Base-by-base conservation (phyloP, 1,284 basidiomycete genomes). In the Peniophora sp. region DNA sequence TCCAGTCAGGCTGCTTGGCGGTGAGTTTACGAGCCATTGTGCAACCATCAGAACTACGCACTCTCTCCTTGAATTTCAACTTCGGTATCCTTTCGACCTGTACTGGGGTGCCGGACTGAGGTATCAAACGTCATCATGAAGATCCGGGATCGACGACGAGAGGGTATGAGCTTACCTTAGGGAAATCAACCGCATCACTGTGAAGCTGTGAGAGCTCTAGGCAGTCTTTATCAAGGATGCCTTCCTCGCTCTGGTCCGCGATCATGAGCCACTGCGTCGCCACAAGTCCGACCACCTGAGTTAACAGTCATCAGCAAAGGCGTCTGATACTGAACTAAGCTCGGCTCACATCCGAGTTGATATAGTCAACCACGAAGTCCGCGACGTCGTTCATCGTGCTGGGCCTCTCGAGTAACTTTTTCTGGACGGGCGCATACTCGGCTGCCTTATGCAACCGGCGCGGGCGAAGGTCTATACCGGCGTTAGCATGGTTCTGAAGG, bases 331-430 rank as follows among this genome's bases (percentile, higher is more conserved):
- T 60, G 54, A 45, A 41, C 8, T 8, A 35, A 27, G 3, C 12
- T 24, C 2, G 8, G 56, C 73, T 50, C 53, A 83, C 79, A 61
- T 88, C 83, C 48, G 75, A 82, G 56, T 71, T 79, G 55, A 86
- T 83, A 54, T 79, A 89, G 52, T 88, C 81, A 49, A 84, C 72
- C 14, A 89, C 77, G 60, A 89, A 90, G 46, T 87, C 78, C 2
- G 79, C 81, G 2, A 89, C 81, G 64, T 85, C 90, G 16, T 61
- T 67, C 71, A 83, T 85, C 11, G 73, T 86, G 62, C 77, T 82
- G 34, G 68, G 73, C 25, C 75, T 74, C 39, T 73, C 16, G 1
- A 89, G 61, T 2, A 70, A 45, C 51, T 75, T 78, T 56, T 66
- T 76, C 11, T 61, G 58, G 0, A 77, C 77, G 1, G 78, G 67